Percentiles rank a stretch among this genome's conserved stretches.
Conservation (phyloP, 2,329 filamentous ascomycete genomes). For the Septoria linicola region DNA sequence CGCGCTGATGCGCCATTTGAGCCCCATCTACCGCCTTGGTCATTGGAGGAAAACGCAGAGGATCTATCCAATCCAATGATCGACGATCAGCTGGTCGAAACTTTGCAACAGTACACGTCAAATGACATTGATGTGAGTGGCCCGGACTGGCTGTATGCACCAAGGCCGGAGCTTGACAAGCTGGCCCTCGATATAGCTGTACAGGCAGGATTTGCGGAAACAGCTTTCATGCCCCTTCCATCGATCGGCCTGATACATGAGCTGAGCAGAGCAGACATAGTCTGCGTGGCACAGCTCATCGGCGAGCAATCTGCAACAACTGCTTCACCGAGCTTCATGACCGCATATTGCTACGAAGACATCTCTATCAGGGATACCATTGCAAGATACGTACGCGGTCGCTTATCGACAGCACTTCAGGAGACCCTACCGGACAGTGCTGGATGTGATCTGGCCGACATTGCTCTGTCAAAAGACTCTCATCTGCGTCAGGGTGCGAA, state of each 20-base stretch:
- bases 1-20: not conserved
- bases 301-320: conserved; percentile 32
- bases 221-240: conserved; percentile 15
- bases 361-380: not conserved
- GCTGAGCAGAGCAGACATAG: conserved; percentile 33
- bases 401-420: conserved; percentile 2
- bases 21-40: not conserved
- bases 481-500: conserved; percentile 18
- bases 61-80: not conserved
- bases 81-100: not conserved
- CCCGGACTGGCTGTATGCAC: not conserved
- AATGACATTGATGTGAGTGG: not conserved
- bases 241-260: conserved; percentile 22
- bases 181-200: not conserved
- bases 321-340: not conserved
- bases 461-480: conserved; percentile 32
- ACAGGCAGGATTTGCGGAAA: conserved; percentile 7
- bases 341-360: too few relatives aligned
- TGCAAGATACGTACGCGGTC: conserved; percentile 1
- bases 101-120: conserved; percentile 3
- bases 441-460: conserved; percentile 29
- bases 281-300: conserved; percentile 38
- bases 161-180: not conserved
- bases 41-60: conserved; percentile 5
- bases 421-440: conserved; percentile 20